Evolutionary conservation across 257 asterid species (phyloP), one percentile per base, ranked within the genome.

Genomic region (Solanum arcanum): DNA sequence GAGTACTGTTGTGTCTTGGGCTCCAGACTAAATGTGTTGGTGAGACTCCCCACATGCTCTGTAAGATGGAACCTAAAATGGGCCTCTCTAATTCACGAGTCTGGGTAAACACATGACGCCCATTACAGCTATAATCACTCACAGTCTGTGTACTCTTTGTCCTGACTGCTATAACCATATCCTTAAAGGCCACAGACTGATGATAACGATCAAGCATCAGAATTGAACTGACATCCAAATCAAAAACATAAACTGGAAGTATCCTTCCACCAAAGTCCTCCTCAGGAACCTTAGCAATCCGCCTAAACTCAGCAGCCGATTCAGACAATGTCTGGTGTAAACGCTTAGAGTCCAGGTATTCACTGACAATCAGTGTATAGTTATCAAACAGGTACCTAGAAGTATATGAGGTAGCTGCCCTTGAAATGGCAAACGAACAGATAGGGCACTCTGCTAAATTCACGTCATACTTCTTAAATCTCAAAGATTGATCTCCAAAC

Each of bases 11-110:
- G 80, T 94, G 98, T 89, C 95, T 93, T 20, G 98, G 94, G 91
- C 98, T 95, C 99, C 99, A 95, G 1, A 94, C 92, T 86, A 95
- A 78, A 90, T 97, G 99, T 0, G 98, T 97, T 1, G 97, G 99
- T 0, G 99, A 93, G 83, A 95, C 94, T 2, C 99, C 98, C 97
- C 98, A 97, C 99, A 97, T 97, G 87, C 95, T 97, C 91, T 97
- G 99, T 88, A 97, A 87, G 84, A 97, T 97, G 13, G 99, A 95
- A 68, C 99, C 99, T 23, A 97, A 94, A 41, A 97, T 91, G 2
- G 98, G 98, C 77, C 98, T 93, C 90, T 95, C 98, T 27, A 97
- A 96, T 70, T 94, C 96, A 44, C 98, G 92, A 37, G 95, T 90
- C 88, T 92, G 95, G 1, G 97, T 94, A 88, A 97, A 94, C n/a